Evolutionary conservation across 495 filamentous ascomycete genomes (phyloP), one percentile per base, ranked within the genome.

Genomic region (Chaetomidium leptoderma): DNA sequence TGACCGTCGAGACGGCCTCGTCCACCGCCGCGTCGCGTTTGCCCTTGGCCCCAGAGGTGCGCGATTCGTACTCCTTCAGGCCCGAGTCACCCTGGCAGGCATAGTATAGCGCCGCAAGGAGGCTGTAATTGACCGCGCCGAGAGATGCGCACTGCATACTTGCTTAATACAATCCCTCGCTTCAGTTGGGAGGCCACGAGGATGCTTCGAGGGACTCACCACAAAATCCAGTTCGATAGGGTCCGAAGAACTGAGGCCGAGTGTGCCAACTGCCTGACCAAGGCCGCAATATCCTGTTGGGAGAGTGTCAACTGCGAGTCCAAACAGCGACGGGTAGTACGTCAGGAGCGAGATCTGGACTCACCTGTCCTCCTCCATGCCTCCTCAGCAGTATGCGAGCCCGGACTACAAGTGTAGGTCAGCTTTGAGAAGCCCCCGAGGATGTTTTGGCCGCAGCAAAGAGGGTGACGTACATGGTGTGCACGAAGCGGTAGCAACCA

Each of bases 31-130:
- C 16, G 33, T 71, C 76, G 65, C 24, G 70, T 61, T 69, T 75
- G 30, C 56, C 57, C 51, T 63, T 70, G 30, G 57, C 36, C 42
- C 59, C 61, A 13, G 68, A 30, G 6, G 61, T 73, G 27, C 83
- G 77, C 57, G 74, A 72, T 32, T 70, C 64, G 55, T 81, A 85
- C 35, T 86, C 84, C 26, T 74, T 77, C 24, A 78, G 36, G 1
- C 86, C 83, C 35, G 81, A 73, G 60, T 88, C 83, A 21, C 84
- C 91, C 74, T 86, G 83, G 17, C 83, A 85, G 2, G 91, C 89
- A 44, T 83, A 74, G 66, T 95, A 93, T 6, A 98, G 74, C 0
- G 79, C 79, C 44, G 78, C 76, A 16, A 97, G 65, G 49, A 93
- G 84, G 8, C 83, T 77, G 19, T 78, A 71, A 19, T 84, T 89